phyloP scores from a whole-genome alignment of 306 rosid genomes.

The Inga leiocalycina region DNA sequence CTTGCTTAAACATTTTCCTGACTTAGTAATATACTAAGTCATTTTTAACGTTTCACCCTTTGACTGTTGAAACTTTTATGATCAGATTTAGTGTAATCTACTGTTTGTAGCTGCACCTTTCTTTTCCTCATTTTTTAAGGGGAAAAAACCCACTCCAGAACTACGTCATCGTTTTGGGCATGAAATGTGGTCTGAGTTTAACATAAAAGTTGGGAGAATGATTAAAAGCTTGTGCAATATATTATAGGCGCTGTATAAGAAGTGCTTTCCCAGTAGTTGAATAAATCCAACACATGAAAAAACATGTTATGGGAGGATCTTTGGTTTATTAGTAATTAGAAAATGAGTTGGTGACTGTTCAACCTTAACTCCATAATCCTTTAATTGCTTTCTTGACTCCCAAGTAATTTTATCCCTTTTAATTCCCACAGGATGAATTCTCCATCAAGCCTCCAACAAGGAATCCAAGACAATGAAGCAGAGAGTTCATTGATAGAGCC shows the following conservation, averaged over 20 bases:
- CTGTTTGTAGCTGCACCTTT: too few species aligned
- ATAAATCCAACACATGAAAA: neutral
- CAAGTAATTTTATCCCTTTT: slow-evolving; percentile 2
- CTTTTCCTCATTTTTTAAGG: too few species aligned
- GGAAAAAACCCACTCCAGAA: too few species aligned
- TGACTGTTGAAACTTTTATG: too few species aligned
- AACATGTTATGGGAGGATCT: neutral
- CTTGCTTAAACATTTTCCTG: neutral
- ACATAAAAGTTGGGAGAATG: too few species aligned
- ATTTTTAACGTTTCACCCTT: too few species aligned
- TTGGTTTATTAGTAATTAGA: neutral
- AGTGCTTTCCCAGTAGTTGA: too few species aligned
- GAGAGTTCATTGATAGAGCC: slow-evolving; percentile 26
- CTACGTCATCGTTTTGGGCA: too few species aligned
- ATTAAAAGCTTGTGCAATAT: too few species aligned
- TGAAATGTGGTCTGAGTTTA: too few species aligned
- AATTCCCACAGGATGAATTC: slow-evolving; percentile 31
- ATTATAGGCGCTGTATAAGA: too few species aligned
- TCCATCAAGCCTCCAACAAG: slow-evolving; percentile 11
- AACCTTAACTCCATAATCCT: slow-evolving; percentile 3
- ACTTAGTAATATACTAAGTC: neutral
- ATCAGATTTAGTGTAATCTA: too few species aligned
- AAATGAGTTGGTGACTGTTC: slow-evolving; percentile 3
- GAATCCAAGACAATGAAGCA: slow-evolving; percentile 15
- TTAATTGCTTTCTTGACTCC: slow-evolving; percentile 21